phyloP scores from a whole-genome alignment of 192 early-diverging fungal species.

The Coemansia sp. region DNA sequence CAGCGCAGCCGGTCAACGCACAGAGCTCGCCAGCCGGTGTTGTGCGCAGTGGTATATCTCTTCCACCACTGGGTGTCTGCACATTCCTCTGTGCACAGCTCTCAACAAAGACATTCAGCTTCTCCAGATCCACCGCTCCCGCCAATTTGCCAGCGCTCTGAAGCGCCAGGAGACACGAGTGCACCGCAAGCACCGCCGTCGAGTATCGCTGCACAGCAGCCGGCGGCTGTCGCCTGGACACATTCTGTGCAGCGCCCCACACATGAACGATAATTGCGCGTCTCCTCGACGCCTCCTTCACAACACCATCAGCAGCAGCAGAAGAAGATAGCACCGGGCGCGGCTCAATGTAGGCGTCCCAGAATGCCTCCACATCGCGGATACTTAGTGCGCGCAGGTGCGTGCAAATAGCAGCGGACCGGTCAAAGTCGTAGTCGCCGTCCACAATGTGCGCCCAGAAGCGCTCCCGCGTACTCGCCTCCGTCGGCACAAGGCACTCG shows the following conservation, averaged over 20 bases:
- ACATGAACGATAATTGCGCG: constrained; percentile 17
- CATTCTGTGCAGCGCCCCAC: constrained; percentile 3
- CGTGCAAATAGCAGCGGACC: constrained; percentile 5
- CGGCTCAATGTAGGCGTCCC: constrained; percentile 27
- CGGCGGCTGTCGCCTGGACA: background rate
- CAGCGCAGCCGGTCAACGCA: background rate
- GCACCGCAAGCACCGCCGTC: constrained; percentile 9
- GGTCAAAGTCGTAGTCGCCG: constrained; percentile 76
- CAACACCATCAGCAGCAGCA: no score
- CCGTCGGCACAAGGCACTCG: constrained; percentile 36
- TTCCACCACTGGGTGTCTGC: background rate
- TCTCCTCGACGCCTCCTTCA: background rate
- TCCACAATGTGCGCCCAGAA: constrained; percentile 66
- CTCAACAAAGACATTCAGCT: background rate
- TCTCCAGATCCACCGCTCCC: background rate
- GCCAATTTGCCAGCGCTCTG: no score
- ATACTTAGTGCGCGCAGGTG: constrained; percentile 13
- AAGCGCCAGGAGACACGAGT: constrained; percentile 6
- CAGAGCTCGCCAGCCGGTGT: background rate
- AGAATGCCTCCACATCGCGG: constrained; percentile 29
- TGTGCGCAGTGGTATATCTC: background rate
- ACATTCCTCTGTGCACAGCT: background rate
- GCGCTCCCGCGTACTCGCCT: constrained; percentile 59
- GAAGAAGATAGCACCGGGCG: background rate
- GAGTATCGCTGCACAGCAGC: background rate